Conservation (phyloP, 2,329 filamentous ascomycete genomes). For the Xylaria sp. region DNA sequence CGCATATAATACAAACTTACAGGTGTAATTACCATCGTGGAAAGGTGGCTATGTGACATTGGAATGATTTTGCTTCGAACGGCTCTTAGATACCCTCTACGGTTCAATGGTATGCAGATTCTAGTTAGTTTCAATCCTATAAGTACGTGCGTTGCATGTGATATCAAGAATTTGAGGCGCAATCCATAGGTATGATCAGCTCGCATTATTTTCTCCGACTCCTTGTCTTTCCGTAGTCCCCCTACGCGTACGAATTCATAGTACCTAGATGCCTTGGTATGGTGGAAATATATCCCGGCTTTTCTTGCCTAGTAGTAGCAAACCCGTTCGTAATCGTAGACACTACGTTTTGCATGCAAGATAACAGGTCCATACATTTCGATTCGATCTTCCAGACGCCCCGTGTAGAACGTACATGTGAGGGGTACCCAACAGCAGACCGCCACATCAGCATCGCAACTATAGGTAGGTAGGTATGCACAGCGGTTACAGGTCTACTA, state of each 20-base stretch:
- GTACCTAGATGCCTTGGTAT: no score
- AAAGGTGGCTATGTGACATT: not conserved
- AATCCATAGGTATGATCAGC: not conserved
- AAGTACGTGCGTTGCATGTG: no score
- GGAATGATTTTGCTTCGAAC: not conserved
- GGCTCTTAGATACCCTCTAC: conserved; percentile 5
- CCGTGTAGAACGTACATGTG: no score
- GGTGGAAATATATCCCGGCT: no score
- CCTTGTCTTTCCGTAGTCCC: not conserved
- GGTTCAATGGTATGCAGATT: not conserved
- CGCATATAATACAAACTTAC: conserved; percentile 23
- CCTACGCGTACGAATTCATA: not conserved
- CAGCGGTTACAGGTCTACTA: not conserved
- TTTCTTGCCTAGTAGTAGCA: no score
- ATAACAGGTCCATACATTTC: no score
- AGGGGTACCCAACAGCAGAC: conserved; percentile 4
- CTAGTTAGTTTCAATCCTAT: not conserved
- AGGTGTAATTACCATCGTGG: conserved; percentile 5
- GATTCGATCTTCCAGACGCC: no score
- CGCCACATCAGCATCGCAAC: conserved; percentile 11
- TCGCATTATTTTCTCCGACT: not conserved
- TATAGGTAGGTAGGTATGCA: not conserved
- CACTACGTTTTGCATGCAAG: no score
- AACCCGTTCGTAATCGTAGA: no score
- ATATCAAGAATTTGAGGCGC: not conserved